A percentile compares a stretch with the other conserved stretches of the same genome.
Conservation (phyloP, 1,284 basidiomycete genomes). For the Lentinula novae-zelandiae region DNA sequence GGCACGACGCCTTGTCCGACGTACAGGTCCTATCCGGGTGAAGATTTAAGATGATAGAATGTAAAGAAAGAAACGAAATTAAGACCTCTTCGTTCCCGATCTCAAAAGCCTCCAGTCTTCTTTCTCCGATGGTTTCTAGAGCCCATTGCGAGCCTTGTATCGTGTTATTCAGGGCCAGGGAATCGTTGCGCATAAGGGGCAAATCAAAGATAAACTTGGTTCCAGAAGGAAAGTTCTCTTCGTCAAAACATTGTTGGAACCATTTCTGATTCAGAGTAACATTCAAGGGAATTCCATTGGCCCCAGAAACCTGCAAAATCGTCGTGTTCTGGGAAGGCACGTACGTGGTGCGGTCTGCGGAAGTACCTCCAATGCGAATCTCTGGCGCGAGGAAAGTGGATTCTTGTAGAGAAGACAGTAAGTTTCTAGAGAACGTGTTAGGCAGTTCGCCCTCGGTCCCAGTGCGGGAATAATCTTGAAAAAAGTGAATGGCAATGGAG, state of each 20-base stretch:
- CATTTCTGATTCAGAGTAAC: slow-evolving; percentile 8
- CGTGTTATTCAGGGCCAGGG: slow-evolving; percentile 8
- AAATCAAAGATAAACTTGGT: slow-evolving; percentile 11
- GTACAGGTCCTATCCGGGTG: slow-evolving; percentile 5
- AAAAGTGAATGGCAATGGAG: slow-evolving; percentile 12
- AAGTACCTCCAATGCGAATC: slow-evolving; percentile 12
- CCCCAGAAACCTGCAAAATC: slow-evolving; percentile 6
- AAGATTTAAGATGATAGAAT: too few relatives aligned
- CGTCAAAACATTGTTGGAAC: slow-evolving; percentile 10
- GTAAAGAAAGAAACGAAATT: neutral
- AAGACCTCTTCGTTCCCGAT: slow-evolving; percentile 11
- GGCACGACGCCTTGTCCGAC: slow-evolving; percentile 5
- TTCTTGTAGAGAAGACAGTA: slow-evolving; percentile 9
- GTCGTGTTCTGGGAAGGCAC: slow-evolving; percentile 6
- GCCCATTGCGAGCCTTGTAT: slow-evolving; percentile 9
- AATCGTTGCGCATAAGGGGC: slow-evolving; percentile 12
- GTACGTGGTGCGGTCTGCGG: slow-evolving; percentile 13
- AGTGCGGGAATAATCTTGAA: slow-evolving; percentile 10
- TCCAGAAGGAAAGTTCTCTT: slow-evolving; percentile 3
- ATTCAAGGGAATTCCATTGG: slow-evolving; percentile 11
- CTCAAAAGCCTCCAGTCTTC: slow-evolving; percentile 10
- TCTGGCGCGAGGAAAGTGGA: slow-evolving; percentile 9
- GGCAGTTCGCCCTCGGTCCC: slow-evolving; percentile 2
- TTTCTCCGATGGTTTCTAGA: slow-evolving; percentile 5
- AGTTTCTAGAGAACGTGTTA: slow-evolving; percentile 10